Evolutionary conservation across 768 basidiomycete genomes (phyloP).

Genomic region (Pholiota microspora): DNA sequence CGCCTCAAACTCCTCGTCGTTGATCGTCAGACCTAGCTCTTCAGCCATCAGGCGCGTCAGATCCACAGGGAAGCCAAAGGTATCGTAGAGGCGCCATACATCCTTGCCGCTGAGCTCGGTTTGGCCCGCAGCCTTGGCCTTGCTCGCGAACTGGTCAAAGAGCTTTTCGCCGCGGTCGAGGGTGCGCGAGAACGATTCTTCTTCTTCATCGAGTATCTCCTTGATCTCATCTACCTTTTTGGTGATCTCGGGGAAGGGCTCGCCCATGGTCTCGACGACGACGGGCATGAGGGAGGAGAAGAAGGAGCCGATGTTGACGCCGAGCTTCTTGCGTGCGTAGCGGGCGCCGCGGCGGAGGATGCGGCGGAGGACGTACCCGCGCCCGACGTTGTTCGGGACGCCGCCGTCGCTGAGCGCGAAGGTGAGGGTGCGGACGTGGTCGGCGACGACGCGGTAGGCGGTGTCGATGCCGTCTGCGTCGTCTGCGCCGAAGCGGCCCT

Average conservation of each 20-base stretch:
- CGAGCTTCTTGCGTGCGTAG: constrained; percentile 93
- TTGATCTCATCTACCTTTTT: constrained; percentile 81
- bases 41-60: constrained; percentile 97
- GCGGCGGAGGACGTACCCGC: constrained; percentile 95
- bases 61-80: constrained; percentile 97
- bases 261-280: constrained; percentile 85
- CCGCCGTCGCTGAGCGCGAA: constrained; percentile 97
- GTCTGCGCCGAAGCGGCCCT: constrained; percentile 92
- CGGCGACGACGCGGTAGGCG: constrained; percentile 95
- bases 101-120: constrained; percentile 84
- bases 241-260: constrained; percentile 90
- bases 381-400: constrained; percentile 92
- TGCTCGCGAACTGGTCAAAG: constrained; percentile 83
- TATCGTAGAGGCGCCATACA: constrained; percentile 97
- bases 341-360: constrained; percentile 93
- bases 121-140: constrained; percentile 58
- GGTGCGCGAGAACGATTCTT: constrained; percentile 96
- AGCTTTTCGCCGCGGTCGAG: constrained; percentile 95
- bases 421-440: constrained; percentile 93
- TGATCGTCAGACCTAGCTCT: constrained; percentile 80
- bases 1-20: constrained; percentile 84
- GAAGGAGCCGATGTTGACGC: constrained; percentile 89
- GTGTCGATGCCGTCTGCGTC: constrained; percentile 95
- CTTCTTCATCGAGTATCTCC: constrained; percentile 96
- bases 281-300: constrained; percentile 92